Conservation (phyloP, 2,329 filamentous ascomycete genomes). For the Rhynchosporium secalis region DNA sequence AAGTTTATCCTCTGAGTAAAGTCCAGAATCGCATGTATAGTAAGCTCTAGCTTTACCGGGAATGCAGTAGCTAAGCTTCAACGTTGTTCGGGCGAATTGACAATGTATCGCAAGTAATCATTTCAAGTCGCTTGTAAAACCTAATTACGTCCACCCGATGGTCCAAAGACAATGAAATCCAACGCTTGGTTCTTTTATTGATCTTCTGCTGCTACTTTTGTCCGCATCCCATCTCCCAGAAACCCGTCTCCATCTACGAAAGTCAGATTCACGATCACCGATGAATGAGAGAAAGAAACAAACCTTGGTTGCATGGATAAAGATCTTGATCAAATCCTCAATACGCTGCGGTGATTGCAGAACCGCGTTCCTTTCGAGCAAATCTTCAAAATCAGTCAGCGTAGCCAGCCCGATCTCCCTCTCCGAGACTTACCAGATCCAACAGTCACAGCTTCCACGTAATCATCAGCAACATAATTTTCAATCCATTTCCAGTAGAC, state of each 20-base stretch:
- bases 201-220: not conserved
- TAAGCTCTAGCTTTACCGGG: too few relatives aligned
- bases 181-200: not conserved
- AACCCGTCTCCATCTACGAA: constrained; percentile 67
- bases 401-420: not conserved
- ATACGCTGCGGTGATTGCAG: constrained; percentile 72
- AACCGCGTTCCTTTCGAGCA: constrained; percentile 75
- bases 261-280: constrained; percentile 4
- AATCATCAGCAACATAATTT: constrained; percentile 83
- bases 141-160: too few relatives aligned
- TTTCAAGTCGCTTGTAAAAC: too few relatives aligned
- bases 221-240: constrained; percentile 67
- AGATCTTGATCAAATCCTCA: constrained; percentile 81
- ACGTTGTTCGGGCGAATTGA: too few relatives aligned
- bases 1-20: too few relatives aligned
- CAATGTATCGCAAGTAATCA: too few relatives aligned
- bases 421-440: constrained; percentile 59
- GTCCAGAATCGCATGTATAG: too few relatives aligned
- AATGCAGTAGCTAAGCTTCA: too few relatives aligned
- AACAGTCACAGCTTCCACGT: constrained; percentile 67
- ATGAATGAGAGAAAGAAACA: constrained; percentile 33
- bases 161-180: too few relatives aligned
- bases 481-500: constrained; percentile 89
- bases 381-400: constrained; percentile 47
- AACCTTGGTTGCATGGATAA: constrained; percentile 83